These are phyloP conservation scores for Myriosclerotinia scirpicola DNA, from an alignment of 2,329 filamentous ascomycete genomes.

Conservation along the genomic window DNA sequence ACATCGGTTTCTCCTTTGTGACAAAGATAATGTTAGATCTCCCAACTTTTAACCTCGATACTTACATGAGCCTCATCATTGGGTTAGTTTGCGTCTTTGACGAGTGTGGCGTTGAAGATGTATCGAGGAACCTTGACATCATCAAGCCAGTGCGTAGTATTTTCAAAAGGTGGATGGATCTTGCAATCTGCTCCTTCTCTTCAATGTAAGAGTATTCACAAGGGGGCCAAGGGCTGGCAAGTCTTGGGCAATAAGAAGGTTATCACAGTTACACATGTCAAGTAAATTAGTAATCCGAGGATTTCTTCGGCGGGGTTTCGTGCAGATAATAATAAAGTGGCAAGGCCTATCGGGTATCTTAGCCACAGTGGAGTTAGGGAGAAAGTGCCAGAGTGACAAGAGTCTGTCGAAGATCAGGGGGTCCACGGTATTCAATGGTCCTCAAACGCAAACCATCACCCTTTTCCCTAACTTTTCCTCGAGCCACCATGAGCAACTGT, in stretches of 20 bases:
- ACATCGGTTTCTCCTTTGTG: slow-evolving; percentile 40
- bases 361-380: neutral
- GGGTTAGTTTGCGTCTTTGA: neutral
- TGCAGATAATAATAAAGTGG: neutral
- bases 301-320: neutral
- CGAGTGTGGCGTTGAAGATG: neutral
- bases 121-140: neutral
- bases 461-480: slow-evolving; percentile 1
- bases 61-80: slow-evolving; percentile 36
- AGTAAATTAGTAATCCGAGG: too few relatives aligned
- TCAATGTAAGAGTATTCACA: neutral
- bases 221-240: neutral
- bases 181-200: neutral
- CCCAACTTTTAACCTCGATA: slow-evolving; percentile 37
- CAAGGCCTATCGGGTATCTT: slow-evolving; percentile 4
- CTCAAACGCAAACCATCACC: slow-evolving; percentile 1
- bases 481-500: slow-evolving; percentile 14
- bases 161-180: neutral
- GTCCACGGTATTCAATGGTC: slow-evolving; percentile 12
- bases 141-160: neutral
- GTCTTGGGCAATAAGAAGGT: neutral
- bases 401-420: neutral
- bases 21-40: slow-evolving; percentile 41
- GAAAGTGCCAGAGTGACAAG: slow-evolving; percentile 4
- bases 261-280: neutral